These are phyloP conservation scores for Magnolia changhungtana DNA, from an alignment of 164 flowering plant species.

Conservation along the genomic window DNA sequence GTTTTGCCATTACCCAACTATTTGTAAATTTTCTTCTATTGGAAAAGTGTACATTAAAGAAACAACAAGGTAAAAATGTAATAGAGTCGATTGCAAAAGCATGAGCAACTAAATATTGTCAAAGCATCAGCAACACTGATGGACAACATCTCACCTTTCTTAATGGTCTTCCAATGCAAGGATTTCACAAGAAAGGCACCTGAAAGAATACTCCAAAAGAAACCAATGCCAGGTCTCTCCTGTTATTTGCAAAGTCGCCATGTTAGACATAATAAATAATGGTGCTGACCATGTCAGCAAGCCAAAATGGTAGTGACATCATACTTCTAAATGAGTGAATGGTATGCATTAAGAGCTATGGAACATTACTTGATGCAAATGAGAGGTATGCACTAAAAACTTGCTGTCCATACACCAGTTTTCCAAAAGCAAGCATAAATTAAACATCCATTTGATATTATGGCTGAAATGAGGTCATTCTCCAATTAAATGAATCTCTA, in stretches of 20 bases:
- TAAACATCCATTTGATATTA: too few relatives aligned
- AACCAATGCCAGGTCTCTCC: constrained; percentile 25
- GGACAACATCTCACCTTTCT: constrained; percentile 47
- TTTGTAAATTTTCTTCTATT: background rate
- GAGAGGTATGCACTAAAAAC: background rate
- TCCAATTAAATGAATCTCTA: background rate
- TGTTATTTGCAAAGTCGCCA: constrained; percentile 13
- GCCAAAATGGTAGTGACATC: background rate
- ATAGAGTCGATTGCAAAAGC: background rate
- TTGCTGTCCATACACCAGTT: background rate
- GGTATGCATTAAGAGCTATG: background rate
- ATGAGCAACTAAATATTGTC: background rate
- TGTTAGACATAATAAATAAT: constrained; percentile 8
- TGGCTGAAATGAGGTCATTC: background rate
- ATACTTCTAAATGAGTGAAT: background rate
- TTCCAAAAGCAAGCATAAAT: background rate
- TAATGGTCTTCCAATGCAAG: constrained; percentile 34
- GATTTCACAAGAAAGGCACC: constrained; percentile 28
- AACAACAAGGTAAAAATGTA: background rate
- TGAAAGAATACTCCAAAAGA: constrained; percentile 36
- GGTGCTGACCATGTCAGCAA: too few relatives aligned
- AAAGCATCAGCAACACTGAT: background rate
- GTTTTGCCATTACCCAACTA: background rate
- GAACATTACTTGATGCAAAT: too few relatives aligned
- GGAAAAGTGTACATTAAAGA: background rate